Evolutionary conservation across 2,329 filamentous ascomycete genomes (phyloP).

Genomic region (Chaetoscypha palmicola): DNA sequence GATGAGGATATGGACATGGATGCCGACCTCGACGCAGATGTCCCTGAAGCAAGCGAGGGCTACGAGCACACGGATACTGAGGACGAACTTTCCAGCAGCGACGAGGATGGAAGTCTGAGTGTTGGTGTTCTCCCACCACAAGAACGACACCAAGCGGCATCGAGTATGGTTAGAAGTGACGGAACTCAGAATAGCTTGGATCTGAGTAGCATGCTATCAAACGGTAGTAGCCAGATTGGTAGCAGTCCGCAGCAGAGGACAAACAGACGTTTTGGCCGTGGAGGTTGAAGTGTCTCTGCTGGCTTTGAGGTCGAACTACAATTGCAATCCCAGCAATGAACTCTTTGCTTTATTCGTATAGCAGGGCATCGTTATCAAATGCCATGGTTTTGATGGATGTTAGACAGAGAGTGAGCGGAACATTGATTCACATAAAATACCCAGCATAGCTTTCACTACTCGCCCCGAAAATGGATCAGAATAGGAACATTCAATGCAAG

Average conservation of each 20-base stretch:
- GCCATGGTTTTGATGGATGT: too few species aligned
- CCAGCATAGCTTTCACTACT: too few species aligned
- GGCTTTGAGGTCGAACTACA: too few species aligned
- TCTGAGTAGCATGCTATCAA: constrained; percentile 23
- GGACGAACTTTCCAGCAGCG: constrained; percentile 49
- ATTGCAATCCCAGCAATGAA: too few species aligned
- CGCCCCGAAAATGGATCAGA: too few species aligned
- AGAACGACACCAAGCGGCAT: constrained; percentile 8
- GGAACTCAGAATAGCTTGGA: constrained; percentile 31
- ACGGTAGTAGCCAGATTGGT: constrained; percentile 24
- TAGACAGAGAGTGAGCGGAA: too few species aligned
- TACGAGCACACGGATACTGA: constrained; percentile 78
- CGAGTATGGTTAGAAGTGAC: constrained; percentile 31
- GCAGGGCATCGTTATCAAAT: too few species aligned
- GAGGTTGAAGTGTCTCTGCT: background rate
- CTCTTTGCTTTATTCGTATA: too few species aligned
- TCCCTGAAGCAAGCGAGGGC: constrained; percentile 58
- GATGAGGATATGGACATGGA: constrained; percentile 50
- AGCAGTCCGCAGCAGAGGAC: constrained; percentile 23
- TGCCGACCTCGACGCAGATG: constrained; percentile 63
- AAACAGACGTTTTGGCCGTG: constrained; percentile 3
- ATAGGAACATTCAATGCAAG: too few species aligned
- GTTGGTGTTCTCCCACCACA: constrained; percentile 30
- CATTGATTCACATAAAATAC: too few species aligned
- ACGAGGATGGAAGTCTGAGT: constrained; percentile 35